Percentiles rank a stretch among this genome's conserved stretches.
These are phyloP conservation scores for Keithomyces neogunnii DNA, from an alignment of 2,329 filamentous ascomycete species.

Conservation along the genomic window DNA sequence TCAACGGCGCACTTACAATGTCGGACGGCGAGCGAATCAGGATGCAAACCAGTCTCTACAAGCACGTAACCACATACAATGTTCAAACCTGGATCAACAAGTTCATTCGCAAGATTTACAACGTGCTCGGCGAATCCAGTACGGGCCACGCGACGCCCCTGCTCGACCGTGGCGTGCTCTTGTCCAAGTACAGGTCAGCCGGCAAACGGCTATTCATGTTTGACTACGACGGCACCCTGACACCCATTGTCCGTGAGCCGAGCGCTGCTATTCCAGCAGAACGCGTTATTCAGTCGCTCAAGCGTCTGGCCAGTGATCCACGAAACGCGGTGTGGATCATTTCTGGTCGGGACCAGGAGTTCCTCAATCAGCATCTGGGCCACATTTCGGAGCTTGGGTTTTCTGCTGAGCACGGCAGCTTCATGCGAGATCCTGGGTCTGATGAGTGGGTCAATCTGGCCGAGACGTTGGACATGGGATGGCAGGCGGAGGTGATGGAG, in stretches of 20 bases:
- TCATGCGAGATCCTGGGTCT: slow-evolving; percentile 72
- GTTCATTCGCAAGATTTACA: slow-evolving; percentile 70
- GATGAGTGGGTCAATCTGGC: slow-evolving; percentile 84
- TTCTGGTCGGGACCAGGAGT: slow-evolving; percentile 85
- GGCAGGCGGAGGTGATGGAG: slow-evolving; percentile 78
- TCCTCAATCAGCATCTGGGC: slow-evolving; percentile 85
- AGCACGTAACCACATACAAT: slow-evolving; percentile 77
- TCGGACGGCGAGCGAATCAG: slow-evolving; percentile 51
- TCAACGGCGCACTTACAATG: slow-evolving; percentile 77
- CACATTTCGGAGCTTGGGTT: slow-evolving; percentile 85
- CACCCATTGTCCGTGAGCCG: slow-evolving; percentile 88
- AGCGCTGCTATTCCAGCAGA: slow-evolving; percentile 82
- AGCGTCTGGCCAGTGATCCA: slow-evolving; percentile 68
- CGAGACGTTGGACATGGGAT: slow-evolving; percentile 80
- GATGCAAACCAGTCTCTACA: slow-evolving; percentile 69
- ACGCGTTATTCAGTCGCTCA: slow-evolving; percentile 70
- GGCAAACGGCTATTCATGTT: slow-evolving; percentile 91
- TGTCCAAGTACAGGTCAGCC: slow-evolving; percentile 66
- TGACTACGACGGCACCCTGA: slow-evolving; percentile 95
- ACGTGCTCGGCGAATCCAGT: slow-evolving; percentile 69
- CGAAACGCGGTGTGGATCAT: slow-evolving; percentile 97
- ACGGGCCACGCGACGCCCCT: slow-evolving; percentile 70
- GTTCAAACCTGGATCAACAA: slow-evolving; percentile 79
- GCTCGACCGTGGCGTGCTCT: slow-evolving; percentile 65
- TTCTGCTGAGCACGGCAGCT: slow-evolving; percentile 93